Evolutionary conservation across 1,284 basidiomycete species (phyloP), one percentile per base, ranked within the genome.

Genomic region (Trichosporon sp.): DNA sequence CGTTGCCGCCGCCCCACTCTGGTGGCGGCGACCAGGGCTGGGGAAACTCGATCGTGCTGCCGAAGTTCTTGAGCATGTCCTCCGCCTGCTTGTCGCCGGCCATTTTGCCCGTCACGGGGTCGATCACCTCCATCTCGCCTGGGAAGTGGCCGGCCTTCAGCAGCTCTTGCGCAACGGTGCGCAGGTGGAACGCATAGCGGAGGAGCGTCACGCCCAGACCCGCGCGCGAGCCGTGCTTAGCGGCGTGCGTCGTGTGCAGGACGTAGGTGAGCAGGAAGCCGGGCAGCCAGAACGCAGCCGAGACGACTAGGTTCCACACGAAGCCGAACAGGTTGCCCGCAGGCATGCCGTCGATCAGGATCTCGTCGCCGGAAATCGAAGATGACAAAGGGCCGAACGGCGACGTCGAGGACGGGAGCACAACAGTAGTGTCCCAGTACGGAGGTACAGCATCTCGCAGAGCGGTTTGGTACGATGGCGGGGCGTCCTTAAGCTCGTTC

Each of bases 401-500:
- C 3, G 78, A 80, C 0, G 70, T 69, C 4, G 76, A 75, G 0
- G 77, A 79, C 0, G 80, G 80, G 1, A 92, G 87, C 64, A 95
- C 90, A 14, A 97, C 87, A 0, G 93, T 95, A 1, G 92, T 97
- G 78, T 99, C 95, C 91, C 94, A 98, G 80, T 99, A 99, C 0
- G 93, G 87, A 0, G 95, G 96, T 0, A 92, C 94, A 0, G 92
- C 86, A 75, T 99, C 95, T 9, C 89, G 87, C 65, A 95, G 89
- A 1, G 95, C 95, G 23, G 88, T 85, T 44, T 88, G 86, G 77
- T 99, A 99, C 0, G 93, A 88, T 86, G 94, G 94, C 8, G 93
- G 92, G 0, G 86, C 85, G 66, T 90, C 89, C 72, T 87, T 90
- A 73, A 89, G 88, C n/a, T 84, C 82, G 56, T 91, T 88, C 75